These are phyloP conservation scores for Ligustrum vulgare DNA, from an alignment of 257 asterid genomes.

Conservation along the genomic window DNA sequence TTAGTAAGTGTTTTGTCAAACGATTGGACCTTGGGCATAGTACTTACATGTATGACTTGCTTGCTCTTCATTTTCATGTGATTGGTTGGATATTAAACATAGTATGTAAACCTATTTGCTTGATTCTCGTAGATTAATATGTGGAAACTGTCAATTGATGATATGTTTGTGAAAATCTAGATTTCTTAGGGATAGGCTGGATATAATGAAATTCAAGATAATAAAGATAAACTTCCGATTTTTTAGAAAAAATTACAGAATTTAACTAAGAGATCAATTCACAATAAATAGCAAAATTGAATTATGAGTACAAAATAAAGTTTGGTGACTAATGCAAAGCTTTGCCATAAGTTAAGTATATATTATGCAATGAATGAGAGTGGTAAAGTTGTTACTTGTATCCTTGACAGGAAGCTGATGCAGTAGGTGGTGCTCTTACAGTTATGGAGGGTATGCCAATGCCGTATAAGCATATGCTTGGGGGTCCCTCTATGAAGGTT, in stretches of 20 bases:
- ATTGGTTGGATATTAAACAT: neutral
- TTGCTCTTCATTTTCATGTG: neutral
- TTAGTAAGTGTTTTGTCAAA: too few species aligned
- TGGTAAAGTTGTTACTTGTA: neutral
- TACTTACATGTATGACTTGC: neutral
- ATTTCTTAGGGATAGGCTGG: neutral
- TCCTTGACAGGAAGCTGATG: slow-evolving; percentile 72
- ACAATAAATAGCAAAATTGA: neutral
- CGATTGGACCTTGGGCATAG: too few species aligned
- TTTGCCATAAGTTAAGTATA: neutral
- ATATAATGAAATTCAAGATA: neutral
- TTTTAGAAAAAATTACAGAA: neutral
- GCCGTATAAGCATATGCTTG: slow-evolving; percentile 68
- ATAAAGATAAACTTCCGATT: too few species aligned
- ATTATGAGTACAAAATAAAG: neutral
- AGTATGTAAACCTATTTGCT: neutral
- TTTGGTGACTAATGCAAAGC: neutral
- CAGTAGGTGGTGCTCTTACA: slow-evolving; percentile 76
- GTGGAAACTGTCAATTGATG: neutral
- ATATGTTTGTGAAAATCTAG: neutral
- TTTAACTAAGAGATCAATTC: neutral
- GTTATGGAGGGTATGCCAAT: slow-evolving; percentile 70
- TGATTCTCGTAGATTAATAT: neutral
- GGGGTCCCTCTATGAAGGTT: slow-evolving; percentile 78
- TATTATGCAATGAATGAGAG: neutral